Evolutionary conservation across 1,284 basidiomycete species (phyloP).

Genomic region (Naganishia sp.): DNA sequence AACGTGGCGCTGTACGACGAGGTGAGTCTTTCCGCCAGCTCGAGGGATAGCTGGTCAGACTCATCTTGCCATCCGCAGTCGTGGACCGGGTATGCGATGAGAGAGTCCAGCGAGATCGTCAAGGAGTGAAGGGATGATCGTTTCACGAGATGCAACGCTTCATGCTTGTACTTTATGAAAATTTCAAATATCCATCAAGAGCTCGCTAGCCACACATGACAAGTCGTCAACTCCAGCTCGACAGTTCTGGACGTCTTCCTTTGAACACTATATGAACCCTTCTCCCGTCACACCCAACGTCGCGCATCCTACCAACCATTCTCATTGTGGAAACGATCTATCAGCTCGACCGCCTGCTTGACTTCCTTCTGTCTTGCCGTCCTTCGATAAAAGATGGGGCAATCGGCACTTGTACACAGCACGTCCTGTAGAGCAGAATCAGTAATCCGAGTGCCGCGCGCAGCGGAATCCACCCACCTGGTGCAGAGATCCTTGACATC

Average conservation of each 20-base stretch:
- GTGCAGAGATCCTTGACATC: conserved; percentile 92
- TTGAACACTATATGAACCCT: no score
- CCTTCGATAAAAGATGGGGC: conserved; percentile 96
- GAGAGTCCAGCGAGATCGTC: conserved; percentile 32
- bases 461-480: conserved; percentile 61
- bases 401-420: conserved; percentile 93
- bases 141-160: background rate
- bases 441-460: background rate
- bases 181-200: background rate
- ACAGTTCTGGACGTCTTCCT: background rate
- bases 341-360: conserved; percentile 70
- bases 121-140: conserved; percentile 14
- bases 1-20: conserved; percentile 55
- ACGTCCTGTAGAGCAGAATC: conserved; percentile 67
- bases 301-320: conserved; percentile 40
- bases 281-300: no score
- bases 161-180: background rate
- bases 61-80: conserved; percentile 5
- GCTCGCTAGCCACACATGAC: background rate
- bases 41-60: no score
- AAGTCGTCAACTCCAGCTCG: no score
- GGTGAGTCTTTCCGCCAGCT: conserved; percentile 37
- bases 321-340: conserved; percentile 75
- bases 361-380: conserved; percentile 97
- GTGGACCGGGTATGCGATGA: conserved; percentile 35